Percentiles rank a stretch among this genome's conserved stretches.
These are phyloP conservation scores for Ophiosphaerella narmari DNA, from an alignment of 2,329 filamentous ascomycete species.

Conservation along the genomic window DNA sequence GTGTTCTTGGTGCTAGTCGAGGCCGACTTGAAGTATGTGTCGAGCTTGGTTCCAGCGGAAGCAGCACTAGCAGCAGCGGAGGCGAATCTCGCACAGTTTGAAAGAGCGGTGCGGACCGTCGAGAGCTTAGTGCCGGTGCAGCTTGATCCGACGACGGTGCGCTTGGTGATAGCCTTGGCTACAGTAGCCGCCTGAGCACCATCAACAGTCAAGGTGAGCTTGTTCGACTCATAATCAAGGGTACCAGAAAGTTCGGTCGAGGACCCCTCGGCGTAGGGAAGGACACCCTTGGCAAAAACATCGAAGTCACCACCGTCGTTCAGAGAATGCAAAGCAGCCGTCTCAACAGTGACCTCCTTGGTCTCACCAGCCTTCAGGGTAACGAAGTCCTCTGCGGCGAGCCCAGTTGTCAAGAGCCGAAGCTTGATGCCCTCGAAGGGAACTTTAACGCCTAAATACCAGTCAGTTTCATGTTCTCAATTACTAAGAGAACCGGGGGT, in stretches of 20 bases:
- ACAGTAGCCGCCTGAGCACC: slow-evolving; percentile 57
- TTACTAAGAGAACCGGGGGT: background rate
- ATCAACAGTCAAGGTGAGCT: slow-evolving; percentile 61
- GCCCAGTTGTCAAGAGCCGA: slow-evolving; percentile 51
- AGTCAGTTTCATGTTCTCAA: background rate
- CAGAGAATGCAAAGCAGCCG: slow-evolving; percentile 61
- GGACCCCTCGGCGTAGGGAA: slow-evolving; percentile 48
- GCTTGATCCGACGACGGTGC: slow-evolving; percentile 57
- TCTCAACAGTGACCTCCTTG: slow-evolving; percentile 59
- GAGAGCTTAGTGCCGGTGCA: slow-evolving; percentile 57
- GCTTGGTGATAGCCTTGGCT: slow-evolving; percentile 56
- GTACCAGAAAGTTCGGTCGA: slow-evolving; percentile 61
- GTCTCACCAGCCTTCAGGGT: slow-evolving; percentile 54
- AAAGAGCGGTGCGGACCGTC: slow-evolving; percentile 57
- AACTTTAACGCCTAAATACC: slow-evolving; percentile 47
- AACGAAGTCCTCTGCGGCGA: slow-evolving; percentile 57
- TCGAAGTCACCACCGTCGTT: slow-evolving; percentile 59
- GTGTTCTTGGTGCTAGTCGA: slow-evolving; percentile 49
- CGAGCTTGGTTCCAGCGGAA: slow-evolving; percentile 55
- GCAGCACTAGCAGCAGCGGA: slow-evolving; percentile 56
- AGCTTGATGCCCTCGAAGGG: slow-evolving; percentile 61
- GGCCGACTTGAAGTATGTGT: slow-evolving; percentile 68
- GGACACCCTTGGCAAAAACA: slow-evolving; percentile 58
- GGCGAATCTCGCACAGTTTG: slow-evolving; percentile 61
- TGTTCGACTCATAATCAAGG: slow-evolving; percentile 64